phyloP scores from a whole-genome alignment of 306 rosid species.

The Quercus alba region DNA sequence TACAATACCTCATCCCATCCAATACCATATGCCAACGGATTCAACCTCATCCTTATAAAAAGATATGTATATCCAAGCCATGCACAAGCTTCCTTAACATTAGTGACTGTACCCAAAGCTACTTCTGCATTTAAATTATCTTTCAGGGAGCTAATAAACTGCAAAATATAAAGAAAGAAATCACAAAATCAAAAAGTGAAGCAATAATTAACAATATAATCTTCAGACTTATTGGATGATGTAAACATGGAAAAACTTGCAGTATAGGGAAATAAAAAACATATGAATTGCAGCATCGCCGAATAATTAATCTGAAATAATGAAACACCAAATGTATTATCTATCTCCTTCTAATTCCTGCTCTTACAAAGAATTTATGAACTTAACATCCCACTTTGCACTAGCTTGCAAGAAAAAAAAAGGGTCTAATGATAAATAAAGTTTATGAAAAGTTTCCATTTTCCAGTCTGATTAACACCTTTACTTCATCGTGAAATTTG shows the following conservation, averaged over 20 bases:
- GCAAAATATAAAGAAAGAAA: conserved; percentile 32
- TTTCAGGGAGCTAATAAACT: conserved; percentile 93
- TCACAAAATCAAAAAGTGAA: not conserved
- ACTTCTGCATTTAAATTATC: conserved; percentile 98
- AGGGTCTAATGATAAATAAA: not conserved
- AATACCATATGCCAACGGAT: conserved; percentile 91
- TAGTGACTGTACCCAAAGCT: conserved; percentile 96
- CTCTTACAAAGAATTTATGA: not conserved
- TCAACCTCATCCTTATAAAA: conserved; percentile 93
- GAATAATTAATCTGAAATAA: not conserved
- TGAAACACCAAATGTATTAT: not conserved
- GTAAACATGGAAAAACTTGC: not conserved
- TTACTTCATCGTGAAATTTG: not conserved
- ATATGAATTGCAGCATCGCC: not conserved
- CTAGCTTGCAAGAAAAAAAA: not conserved
- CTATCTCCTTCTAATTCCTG: not conserved
- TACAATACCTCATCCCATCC: conserved; percentile 92
- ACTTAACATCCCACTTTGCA: not conserved
- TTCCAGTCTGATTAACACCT: not conserved
- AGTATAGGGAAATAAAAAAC: not conserved
- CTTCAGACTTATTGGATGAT: not conserved
- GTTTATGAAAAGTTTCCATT: not conserved
- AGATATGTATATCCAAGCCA: conserved; percentile 99
- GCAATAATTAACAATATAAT: not conserved
- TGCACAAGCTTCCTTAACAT: conserved; percentile 98